Evolutionary conservation across 208 protist species (phyloP).

Genomic region (Trypanosoma platydactyli): DNA sequence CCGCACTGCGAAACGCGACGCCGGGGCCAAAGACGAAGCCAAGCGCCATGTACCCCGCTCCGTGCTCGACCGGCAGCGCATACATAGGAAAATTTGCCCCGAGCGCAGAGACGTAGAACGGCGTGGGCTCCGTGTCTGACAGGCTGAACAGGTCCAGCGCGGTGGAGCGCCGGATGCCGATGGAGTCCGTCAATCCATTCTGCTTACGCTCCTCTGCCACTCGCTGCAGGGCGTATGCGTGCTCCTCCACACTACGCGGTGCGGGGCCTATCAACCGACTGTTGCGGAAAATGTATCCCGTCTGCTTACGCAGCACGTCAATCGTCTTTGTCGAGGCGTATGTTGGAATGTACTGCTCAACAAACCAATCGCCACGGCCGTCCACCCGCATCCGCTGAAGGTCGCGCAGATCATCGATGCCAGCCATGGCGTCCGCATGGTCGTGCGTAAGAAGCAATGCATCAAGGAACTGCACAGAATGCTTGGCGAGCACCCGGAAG

Average conservation of each 20-base stretch:
- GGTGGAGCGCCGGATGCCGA: slow-evolving; percentile 80
- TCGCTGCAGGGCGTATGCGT: slow-evolving; percentile 10
- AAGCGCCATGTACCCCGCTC: slow-evolving; percentile 72
- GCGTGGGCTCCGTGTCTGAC: slow-evolving; percentile 34
- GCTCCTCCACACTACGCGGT: slow-evolving; percentile 29
- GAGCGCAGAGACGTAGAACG: slow-evolving; percentile 53
- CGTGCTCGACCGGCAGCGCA: slow-evolving; percentile 79
- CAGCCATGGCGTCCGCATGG: slow-evolving; percentile 80
- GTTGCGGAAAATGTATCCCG: slow-evolving; percentile 80
- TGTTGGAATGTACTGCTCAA: slow-evolving; percentile 72
- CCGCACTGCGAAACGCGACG: slow-evolving; percentile 51
- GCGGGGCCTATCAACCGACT: slow-evolving; percentile 49
- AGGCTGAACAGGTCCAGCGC: slow-evolving; percentile 77
- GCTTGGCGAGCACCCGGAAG: slow-evolving; percentile 74
- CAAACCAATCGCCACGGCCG: slow-evolving; percentile 45
- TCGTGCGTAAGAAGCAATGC: slow-evolving; percentile 87
- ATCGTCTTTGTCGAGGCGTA: slow-evolving; percentile 60
- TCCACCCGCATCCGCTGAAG: slow-evolving; percentile 72
- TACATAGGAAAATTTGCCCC: slow-evolving; percentile 51
- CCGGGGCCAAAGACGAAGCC: slow-evolving; percentile 82
- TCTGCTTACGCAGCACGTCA: slow-evolving; percentile 34
- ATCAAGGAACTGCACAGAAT: slow-evolving; percentile 62
- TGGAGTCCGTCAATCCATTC: slow-evolving; percentile 44
- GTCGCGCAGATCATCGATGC: slow-evolving; percentile 91
- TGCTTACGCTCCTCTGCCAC: slow-evolving; percentile 9